These are phyloP conservation scores for Colletotrichum kahawae DNA, from an alignment of 2,329 filamentous ascomycete species.

Conservation along the genomic window DNA sequence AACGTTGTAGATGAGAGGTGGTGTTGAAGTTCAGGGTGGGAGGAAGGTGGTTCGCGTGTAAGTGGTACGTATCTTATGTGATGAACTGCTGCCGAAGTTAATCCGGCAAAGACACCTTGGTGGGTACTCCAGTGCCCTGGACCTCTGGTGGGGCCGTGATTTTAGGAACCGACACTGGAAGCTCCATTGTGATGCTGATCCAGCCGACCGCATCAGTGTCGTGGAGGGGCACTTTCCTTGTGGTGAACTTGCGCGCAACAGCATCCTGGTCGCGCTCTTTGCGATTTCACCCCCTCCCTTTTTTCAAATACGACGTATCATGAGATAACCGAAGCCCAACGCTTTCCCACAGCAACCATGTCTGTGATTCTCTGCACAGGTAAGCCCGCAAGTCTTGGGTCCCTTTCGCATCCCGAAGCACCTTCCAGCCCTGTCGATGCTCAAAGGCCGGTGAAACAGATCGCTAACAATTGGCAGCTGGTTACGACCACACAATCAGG, in stretches of 20 bases:
- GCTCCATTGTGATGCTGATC: neutral
- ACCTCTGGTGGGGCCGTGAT: slow-evolving; percentile 17
- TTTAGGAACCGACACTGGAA: slow-evolving; percentile 12
- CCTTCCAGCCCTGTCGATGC: neutral
- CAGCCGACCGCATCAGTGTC: slow-evolving; percentile 6
- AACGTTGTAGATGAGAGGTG: neutral
- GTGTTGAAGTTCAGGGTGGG: neutral
- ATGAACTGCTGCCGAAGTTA: neutral
- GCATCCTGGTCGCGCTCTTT: neutral
- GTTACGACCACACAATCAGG: slow-evolving; percentile 69
- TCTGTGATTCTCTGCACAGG: slow-evolving; percentile 69
- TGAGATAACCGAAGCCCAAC: slow-evolving; percentile 15
- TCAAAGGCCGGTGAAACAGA: neutral
- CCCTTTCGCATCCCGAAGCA: neutral
- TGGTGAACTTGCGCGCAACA: neutral
- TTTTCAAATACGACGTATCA: slow-evolving; percentile 1
- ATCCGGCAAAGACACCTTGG: neutral
- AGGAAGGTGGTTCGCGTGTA: neutral
- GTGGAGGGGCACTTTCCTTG: slow-evolving; percentile 15
- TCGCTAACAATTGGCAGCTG: slow-evolving; percentile 44
- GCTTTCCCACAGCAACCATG: slow-evolving; percentile 40
- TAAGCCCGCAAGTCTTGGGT: slow-evolving; percentile 33
- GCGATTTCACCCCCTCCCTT: neutral
- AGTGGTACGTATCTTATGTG: neutral
- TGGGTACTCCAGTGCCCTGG: neutral